Conservation (phyloP, 805 yeast species). For the Starmerella floris region DNA sequence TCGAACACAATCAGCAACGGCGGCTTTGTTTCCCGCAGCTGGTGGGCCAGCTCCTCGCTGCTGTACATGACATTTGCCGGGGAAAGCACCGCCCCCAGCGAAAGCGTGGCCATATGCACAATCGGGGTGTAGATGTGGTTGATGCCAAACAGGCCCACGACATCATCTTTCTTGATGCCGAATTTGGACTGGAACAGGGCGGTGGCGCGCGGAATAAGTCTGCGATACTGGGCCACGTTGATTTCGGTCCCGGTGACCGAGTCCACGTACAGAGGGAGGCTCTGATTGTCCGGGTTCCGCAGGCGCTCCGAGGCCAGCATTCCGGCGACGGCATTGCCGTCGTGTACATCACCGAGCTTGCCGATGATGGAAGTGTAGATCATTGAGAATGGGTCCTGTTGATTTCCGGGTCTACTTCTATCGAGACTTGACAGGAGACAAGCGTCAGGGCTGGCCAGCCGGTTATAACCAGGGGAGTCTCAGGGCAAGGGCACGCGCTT, state of each 20-base stretch:
- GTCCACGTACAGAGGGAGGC: conserved; percentile 13
- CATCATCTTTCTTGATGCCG: conserved; percentile 22
- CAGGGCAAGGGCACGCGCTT: too few relatives aligned
- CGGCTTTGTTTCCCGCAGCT: conserved; percentile 20
- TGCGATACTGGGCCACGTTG: conserved; percentile 12
- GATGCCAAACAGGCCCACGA: conserved; percentile 24
- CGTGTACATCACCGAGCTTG: not conserved
- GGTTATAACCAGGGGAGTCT: too few relatives aligned
- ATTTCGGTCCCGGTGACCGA: conserved; percentile 18
- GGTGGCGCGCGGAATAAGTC: conserved; percentile 16
- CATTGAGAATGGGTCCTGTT: not conserved
- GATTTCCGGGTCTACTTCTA: too few relatives aligned
- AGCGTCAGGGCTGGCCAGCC: too few relatives aligned
- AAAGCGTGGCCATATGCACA: conserved; percentile 23
- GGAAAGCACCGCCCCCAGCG: conserved; percentile 24
- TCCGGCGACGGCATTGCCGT: conserved; percentile 7
- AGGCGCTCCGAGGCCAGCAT: conserved; percentile 2
- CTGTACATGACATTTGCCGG: conserved; percentile 28
- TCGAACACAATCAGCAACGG: conserved; percentile 17
- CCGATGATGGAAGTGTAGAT: not conserved
- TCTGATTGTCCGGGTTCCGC: not conserved
- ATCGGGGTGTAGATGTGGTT: conserved; percentile 25
- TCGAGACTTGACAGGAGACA: too few relatives aligned
- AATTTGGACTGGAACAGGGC: conserved; percentile 17
- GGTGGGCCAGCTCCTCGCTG: conserved; percentile 26